Evolutionary conservation across 176 grass and related monocot genomes (phyloP).

Genomic region (Avena atlantica): DNA sequence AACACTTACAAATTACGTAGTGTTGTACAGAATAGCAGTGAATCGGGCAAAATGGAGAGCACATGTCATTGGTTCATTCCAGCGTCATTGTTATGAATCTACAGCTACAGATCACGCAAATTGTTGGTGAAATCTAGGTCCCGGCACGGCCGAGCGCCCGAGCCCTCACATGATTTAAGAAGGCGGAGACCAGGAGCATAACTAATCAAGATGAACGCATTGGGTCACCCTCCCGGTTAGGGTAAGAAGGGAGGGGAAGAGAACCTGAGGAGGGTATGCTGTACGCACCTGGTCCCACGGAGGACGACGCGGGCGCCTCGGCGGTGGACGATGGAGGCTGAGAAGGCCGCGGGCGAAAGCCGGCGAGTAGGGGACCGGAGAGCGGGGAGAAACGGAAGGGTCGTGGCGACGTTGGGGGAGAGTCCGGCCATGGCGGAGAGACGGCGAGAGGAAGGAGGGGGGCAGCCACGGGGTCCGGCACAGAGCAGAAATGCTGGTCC

Average conservation of each 20-base stretch:
- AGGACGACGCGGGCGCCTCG: background rate
- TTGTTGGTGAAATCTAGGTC: background rate
- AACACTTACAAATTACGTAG: background rate
- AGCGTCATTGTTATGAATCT: background rate
- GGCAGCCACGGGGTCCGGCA: background rate
- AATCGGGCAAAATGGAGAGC: background rate
- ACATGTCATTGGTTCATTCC: background rate
- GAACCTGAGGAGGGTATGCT: background rate
- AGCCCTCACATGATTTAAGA: background rate
- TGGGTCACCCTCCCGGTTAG: background rate
- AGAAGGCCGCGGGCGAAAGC: background rate
- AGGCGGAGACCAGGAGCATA: background rate
- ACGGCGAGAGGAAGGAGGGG: no score
- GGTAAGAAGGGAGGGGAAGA: background rate
- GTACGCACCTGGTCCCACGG: conserved; percentile 43
- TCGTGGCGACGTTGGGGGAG: no score
- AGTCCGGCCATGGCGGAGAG: no score
- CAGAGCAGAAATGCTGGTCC: background rate
- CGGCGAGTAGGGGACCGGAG: background rate
- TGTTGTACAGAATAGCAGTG: background rate
- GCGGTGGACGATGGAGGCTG: conserved; percentile 10
- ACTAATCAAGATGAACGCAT: background rate
- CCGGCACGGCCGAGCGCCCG: background rate
- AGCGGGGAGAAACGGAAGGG: background rate
- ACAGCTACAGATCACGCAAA: background rate